phyloP scores from a whole-genome alignment of 768 basidiomycete species.

The Rickenella mellea region DNA sequence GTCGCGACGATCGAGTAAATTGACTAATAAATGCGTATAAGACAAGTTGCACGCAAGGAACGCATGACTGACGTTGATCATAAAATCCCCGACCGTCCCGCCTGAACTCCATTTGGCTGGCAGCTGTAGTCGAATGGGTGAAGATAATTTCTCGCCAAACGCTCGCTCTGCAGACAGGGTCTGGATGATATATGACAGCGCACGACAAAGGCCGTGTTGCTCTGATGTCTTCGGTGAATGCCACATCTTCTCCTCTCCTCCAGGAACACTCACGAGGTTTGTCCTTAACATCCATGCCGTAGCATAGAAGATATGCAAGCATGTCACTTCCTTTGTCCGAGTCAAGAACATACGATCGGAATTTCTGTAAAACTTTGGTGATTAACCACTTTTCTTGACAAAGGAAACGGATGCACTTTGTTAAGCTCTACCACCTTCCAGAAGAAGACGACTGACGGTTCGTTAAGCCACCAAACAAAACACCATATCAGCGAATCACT shows the following conservation, averaged over 20 bases:
- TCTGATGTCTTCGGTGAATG: conserved; percentile 37
- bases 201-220: conserved; percentile 84
- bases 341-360: conserved; percentile 71
- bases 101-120: conserved; percentile 69
- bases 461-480: conserved; percentile 4
- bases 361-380: conserved; percentile 57
- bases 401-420: conserved; percentile 44
- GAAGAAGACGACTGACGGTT: conserved; percentile 58
- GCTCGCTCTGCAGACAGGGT: conserved; percentile 76
- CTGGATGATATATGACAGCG: conserved; percentile 86
- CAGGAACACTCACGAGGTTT: conserved; percentile 63
- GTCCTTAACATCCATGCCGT: conserved; percentile 84
- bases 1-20: conserved; percentile 87
- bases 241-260: too few species aligned
- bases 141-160: conserved; percentile 65
- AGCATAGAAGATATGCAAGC: conserved; percentile 69
- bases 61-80: conserved; percentile 62
- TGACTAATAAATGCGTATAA: conserved; percentile 36
- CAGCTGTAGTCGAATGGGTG: conserved; percentile 52
- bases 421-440: conserved; percentile 94
- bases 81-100: conserved; percentile 76
- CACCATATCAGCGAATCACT: conserved; percentile 17
- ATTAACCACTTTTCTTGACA: conserved; percentile 2
- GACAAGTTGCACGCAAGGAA: background rate
- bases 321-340: conserved; percentile 73